phyloP scores from a whole-genome alignment of 2,329 filamentous ascomycete species.

The Venturia carpophila region DNA sequence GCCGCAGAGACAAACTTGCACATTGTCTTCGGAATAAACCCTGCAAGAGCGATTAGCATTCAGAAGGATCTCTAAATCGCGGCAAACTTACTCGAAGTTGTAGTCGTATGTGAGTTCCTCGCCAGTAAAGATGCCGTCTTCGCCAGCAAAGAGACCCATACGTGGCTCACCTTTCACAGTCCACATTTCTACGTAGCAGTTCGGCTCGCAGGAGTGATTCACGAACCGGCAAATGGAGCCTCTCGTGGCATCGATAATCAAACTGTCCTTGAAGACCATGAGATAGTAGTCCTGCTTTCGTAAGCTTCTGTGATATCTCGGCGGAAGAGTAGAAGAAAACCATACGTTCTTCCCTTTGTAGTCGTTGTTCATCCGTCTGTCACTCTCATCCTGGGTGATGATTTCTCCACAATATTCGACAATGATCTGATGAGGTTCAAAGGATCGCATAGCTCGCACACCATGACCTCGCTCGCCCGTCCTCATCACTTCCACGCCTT shows the following conservation, averaged over 20 bases:
- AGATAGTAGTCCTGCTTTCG: slow-evolving; percentile 78
- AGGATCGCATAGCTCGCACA: slow-evolving; percentile 81
- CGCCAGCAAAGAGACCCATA: slow-evolving; percentile 93
- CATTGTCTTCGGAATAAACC: slow-evolving; percentile 53
- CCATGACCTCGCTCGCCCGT: slow-evolving; percentile 83
- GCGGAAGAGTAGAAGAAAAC: slow-evolving; percentile 15
- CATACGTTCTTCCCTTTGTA: slow-evolving; percentile 90
- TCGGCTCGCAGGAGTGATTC: slow-evolving; percentile 94
- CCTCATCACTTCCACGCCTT: slow-evolving; percentile 92
- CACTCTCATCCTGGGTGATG: slow-evolving; percentile 88
- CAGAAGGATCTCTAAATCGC: slow-evolving; percentile 23
- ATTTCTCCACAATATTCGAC: slow-evolving; percentile 98
- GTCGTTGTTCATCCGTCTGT: slow-evolving; percentile 82
- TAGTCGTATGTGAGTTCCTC: slow-evolving; percentile 95
- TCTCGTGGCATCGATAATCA: slow-evolving; percentile 92
- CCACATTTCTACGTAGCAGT: slow-evolving; percentile 98
- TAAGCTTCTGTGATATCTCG: slow-evolving; percentile 21
- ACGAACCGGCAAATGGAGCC: slow-evolving; percentile 96
- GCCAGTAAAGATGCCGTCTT: slow-evolving; percentile 82
- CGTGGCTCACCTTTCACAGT: slow-evolving; percentile 86
- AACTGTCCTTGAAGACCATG: slow-evolving; percentile 97
- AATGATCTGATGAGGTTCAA: slow-evolving; percentile 86
- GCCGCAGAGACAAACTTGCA: slow-evolving; percentile 57
- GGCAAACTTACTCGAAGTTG: slow-evolving; percentile 54
- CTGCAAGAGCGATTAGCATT: slow-evolving; percentile 25